Evolutionary conservation across 129 eudicot species (phyloP).

Genomic region (Gnaphalium uliginosum): DNA sequence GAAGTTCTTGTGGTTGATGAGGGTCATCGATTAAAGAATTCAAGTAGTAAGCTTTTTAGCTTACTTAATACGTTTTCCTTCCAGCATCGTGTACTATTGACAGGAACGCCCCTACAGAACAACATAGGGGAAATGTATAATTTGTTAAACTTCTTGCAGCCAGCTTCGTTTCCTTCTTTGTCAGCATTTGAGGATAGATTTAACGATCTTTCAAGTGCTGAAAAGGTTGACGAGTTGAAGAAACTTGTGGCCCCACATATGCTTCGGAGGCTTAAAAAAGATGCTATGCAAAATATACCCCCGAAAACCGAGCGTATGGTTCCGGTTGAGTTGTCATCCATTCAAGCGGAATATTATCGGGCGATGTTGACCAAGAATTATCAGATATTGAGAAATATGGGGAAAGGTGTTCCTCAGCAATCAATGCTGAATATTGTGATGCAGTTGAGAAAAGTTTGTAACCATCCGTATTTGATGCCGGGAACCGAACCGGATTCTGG

Average conservation of each 20-base stretch:
- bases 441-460: constrained; percentile 93
- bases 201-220: constrained; percentile 87
- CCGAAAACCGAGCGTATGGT: constrained; percentile 95
- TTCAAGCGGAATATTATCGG: constrained; percentile 95
- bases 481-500: constrained; percentile 97
- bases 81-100: constrained; percentile 91
- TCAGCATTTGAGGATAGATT: constrained; percentile 85
- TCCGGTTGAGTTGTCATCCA: constrained; percentile 92
- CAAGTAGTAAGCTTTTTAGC: constrained; percentile 87
- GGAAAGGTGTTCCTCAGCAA: constrained; percentile 84
- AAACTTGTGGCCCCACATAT: constrained; percentile 95
- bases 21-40: constrained; percentile 89
- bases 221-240: constrained; percentile 88
- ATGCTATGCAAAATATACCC: constrained; percentile 93
- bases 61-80: constrained; percentile 77
- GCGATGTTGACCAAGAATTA: constrained; percentile 97
- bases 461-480: constrained; percentile 91
- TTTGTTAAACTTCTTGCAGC: constrained; percentile 84
- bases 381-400: constrained; percentile 80
- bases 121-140: constrained; percentile 94
- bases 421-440: constrained; percentile 94
- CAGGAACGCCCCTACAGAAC: constrained; percentile 97
- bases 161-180: constrained; percentile 81
- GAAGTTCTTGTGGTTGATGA: constrained; percentile 98
- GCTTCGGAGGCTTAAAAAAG: constrained; percentile 94